A percentile compares a stretch with the other conserved stretches of the same genome.
phyloP scores from a whole-genome alignment of 768 basidiomycete genomes.

The Suillus cothurnatus region DNA sequence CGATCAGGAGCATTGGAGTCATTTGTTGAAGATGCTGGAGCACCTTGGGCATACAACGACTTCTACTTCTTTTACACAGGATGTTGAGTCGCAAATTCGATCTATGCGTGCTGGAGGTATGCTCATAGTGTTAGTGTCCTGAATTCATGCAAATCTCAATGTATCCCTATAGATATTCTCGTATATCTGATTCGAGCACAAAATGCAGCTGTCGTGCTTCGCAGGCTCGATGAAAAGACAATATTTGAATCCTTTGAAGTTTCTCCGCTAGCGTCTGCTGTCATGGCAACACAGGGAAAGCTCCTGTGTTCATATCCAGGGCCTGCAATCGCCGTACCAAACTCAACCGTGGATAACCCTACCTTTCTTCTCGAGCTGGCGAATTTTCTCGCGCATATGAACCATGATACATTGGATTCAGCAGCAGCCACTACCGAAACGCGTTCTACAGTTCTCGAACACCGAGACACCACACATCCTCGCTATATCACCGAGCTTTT shows the following conservation, averaged over 20 bases:
- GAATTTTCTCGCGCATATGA: constrained; percentile 20
- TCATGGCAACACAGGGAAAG: constrained; percentile 24
- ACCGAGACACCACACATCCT: constrained; percentile 14
- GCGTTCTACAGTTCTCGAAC: too few relatives aligned
- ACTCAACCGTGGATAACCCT: constrained; percentile 14
- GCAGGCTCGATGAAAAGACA: constrained; percentile 3
- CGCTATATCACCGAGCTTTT: constrained; percentile 27
- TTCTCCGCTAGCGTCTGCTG: constrained; percentile 12
- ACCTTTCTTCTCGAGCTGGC: constrained; percentile 19
- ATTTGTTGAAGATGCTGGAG: constrained; percentile 27
- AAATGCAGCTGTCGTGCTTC: constrained; percentile 26
- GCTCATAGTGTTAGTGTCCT: not conserved
- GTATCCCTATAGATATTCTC: constrained; percentile 18
- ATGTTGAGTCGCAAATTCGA: constrained; percentile 11
- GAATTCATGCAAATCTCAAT: not conserved
- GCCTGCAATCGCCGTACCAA: constrained; percentile 16
- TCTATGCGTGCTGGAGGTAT: constrained; percentile 20
- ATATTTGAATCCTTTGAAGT: constrained; percentile 29
- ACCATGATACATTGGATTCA: constrained; percentile 13
- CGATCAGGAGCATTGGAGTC: constrained; percentile 24
- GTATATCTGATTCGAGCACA: constrained; percentile 23
- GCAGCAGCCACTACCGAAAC: too few relatives aligned
- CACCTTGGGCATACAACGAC: constrained; percentile 11
- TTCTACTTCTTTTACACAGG: constrained; percentile 5
- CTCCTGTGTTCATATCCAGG: constrained; percentile 27